phyloP scores from a whole-genome alignment of 768 basidiomycete genomes.

The Leccinum boreale region DNA sequence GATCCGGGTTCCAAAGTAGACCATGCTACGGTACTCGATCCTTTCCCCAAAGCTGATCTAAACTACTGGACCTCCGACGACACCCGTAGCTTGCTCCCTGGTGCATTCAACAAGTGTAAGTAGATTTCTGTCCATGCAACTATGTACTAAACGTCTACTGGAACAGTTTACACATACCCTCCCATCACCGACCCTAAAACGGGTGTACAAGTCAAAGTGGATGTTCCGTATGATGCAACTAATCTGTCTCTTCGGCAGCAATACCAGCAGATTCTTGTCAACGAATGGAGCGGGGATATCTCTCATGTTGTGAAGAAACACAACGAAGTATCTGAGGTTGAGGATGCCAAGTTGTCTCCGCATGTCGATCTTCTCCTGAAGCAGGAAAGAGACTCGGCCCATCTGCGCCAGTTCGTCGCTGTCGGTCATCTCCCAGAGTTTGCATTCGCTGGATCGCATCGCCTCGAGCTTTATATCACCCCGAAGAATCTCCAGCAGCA shows the following conservation, averaged over 20 bases:
- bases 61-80: conserved; percentile 17
- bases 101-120: conserved; percentile 5
- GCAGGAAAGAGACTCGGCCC: neutral
- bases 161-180: conserved; percentile 23
- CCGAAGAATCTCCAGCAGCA: neutral
- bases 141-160: neutral
- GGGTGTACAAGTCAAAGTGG: conserved; percentile 8
- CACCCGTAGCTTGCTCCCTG: conserved; percentile 3
- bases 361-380: conserved; percentile 5
- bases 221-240: conserved; percentile 7
- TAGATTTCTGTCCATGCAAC: neutral
- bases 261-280: conserved; percentile 3
- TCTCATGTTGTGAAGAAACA: neutral
- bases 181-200: conserved; percentile 9
- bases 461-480: conserved; percentile 15
- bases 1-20: neutral
- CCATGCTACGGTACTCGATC: conserved; percentile 1
- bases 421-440: conserved; percentile 14
- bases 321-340: neutral
- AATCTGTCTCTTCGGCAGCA: conserved; percentile 2
- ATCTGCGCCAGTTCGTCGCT: conserved; percentile 8
- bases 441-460: conserved; percentile 17
- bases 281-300: conserved; percentile 1
- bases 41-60: conserved; percentile 9
- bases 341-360: neutral